Evolutionary conservation across 2,329 filamentous ascomycete species (phyloP), one percentile per base, ranked within the genome.

Genomic region (Hymenoscyphus fraxineus): DNA sequence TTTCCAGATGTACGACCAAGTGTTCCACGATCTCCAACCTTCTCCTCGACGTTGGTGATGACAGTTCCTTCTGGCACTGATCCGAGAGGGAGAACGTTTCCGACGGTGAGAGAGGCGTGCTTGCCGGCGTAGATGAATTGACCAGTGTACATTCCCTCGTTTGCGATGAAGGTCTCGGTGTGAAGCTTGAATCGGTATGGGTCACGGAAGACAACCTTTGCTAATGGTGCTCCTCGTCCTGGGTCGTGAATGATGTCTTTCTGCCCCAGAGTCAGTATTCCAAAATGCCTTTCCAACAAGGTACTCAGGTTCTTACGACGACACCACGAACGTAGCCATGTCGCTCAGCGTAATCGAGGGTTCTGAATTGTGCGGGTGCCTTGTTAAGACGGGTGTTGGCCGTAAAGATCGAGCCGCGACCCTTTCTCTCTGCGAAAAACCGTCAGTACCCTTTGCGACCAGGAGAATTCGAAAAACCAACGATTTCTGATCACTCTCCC

Each of bases 111-210:
- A 73, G 90, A 86, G 77, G 95, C 95, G 85, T 97, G 95, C 92
- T 99, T 99, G 80, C 95, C 95, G 80, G 94, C 95, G 84, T 99
- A 99, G 90, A 99, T 93, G 88, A 99, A 99, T 84, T 99, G 95
- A 80, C 95, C 95, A 74, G 95, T 97, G 92, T 98, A 99, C 93
- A 98, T 97, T 85, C 95, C 95, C 87, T 98, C 95, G 85, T 98
- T 99, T 83, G 95, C 95, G 80, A 99, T 99, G 90, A 99, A 97
- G 76, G 95, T 99, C 90, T 99, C 93, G 81, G 90, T 94, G 81
- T 93, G 85, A 80, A 93, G 89, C 89, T 96, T 97, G 91, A 92
- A 98, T 82, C 89, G 88, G 90, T 99, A 99, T 77, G 95, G 93
- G 83, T 96, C 91, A 77, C 95, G 93, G 92, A 99, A 99, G 76